Conservation (phyloP, 2,329 filamentous ascomycete genomes). For the Aspergillus persii region DNA sequence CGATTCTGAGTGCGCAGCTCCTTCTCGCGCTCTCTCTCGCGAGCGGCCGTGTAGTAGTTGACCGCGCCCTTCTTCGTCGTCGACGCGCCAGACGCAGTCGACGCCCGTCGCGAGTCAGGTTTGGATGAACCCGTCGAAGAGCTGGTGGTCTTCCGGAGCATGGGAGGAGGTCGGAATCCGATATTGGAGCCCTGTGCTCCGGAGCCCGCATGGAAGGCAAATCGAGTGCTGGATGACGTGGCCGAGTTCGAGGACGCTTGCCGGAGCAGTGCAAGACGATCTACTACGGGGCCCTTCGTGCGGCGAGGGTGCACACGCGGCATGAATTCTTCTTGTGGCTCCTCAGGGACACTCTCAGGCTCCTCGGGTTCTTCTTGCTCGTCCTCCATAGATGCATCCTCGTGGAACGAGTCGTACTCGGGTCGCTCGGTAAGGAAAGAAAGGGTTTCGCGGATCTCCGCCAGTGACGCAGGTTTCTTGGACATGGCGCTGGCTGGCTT, state of each 20-base stretch:
- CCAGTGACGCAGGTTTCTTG: conserved; percentile 70
- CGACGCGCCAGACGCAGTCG: conserved; percentile 39
- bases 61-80: conserved; percentile 60
- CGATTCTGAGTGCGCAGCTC: conserved; percentile 52
- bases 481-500: conserved; percentile 52
- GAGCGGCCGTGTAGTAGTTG: conserved; percentile 55
- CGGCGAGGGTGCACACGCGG: conserved; percentile 37
- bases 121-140: conserved; percentile 27
- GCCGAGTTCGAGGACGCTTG: conserved; percentile 46
- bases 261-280: conserved; percentile 45
- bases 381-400: conserved; percentile 49
- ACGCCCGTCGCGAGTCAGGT: conserved; percentile 22
- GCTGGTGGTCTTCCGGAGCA: conserved; percentile 30
- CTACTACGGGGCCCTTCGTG: conserved; percentile 42
- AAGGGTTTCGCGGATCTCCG: conserved; percentile 78
- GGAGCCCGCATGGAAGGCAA: conserved; percentile 34
- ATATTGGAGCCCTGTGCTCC: conserved; percentile 19
- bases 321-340: conserved; percentile 23
- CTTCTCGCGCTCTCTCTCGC: conserved; percentile 59
- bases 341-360: conserved; percentile 23
- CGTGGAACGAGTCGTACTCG: conserved; percentile 54
- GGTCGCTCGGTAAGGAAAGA: conserved; percentile 76
- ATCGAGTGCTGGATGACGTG: conserved; percentile 24
- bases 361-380: conserved; percentile 55
- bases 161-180: conserved; percentile 34